Percentiles rank a stretch among this genome's conserved stretches.
phyloP scores from a whole-genome alignment of 2,329 filamentous ascomycete genomes.

The Fusarium haematococcum region DNA sequence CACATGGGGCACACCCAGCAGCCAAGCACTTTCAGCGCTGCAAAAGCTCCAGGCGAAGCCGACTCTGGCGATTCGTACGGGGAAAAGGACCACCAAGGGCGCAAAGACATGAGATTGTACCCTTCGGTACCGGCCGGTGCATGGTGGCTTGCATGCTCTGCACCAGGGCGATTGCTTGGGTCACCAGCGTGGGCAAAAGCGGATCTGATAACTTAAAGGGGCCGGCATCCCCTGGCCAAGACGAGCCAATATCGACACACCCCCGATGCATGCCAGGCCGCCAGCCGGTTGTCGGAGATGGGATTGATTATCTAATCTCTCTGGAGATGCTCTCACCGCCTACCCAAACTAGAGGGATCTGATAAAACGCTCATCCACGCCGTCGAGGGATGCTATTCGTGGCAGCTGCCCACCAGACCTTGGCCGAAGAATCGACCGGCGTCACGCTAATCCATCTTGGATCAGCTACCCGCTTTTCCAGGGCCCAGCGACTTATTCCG shows the following conservation, averaged over 20 bases:
- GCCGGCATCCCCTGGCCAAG: conserved; percentile 9
- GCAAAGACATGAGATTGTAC: conserved; percentile 1
- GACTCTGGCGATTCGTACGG: neutral
- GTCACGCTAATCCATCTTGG: neutral
- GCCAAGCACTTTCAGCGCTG: neutral
- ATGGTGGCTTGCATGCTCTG: conserved; percentile 7
- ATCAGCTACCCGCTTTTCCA: neutral
- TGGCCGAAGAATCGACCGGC: neutral
- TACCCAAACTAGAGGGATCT: conserved; percentile 20
- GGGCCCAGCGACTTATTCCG: neutral
- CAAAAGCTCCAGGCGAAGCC: conserved; percentile 3
- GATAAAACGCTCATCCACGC: conserved; percentile 34
- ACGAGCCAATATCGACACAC: conserved; percentile 6
- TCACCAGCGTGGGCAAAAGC: conserved; percentile 29
- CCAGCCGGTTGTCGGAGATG: conserved; percentile 33
- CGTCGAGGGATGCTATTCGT: neutral
- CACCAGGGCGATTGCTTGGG: conserved; percentile 1
- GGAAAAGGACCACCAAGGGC: neutral
- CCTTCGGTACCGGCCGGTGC: conserved; percentile 6
- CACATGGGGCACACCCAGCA: neutral
- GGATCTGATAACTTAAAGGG: conserved; percentile 44
- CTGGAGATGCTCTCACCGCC: conserved; percentile 13
- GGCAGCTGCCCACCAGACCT: neutral
- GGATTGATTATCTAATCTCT: neutral
- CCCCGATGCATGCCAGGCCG: conserved; percentile 14